Percentiles rank a stretch among this genome's conserved stretches.
These are phyloP conservation scores for Umbelopsis ramanniana DNA, from an alignment of 192 early-diverging fungal genomes.

Conservation along the genomic window DNA sequence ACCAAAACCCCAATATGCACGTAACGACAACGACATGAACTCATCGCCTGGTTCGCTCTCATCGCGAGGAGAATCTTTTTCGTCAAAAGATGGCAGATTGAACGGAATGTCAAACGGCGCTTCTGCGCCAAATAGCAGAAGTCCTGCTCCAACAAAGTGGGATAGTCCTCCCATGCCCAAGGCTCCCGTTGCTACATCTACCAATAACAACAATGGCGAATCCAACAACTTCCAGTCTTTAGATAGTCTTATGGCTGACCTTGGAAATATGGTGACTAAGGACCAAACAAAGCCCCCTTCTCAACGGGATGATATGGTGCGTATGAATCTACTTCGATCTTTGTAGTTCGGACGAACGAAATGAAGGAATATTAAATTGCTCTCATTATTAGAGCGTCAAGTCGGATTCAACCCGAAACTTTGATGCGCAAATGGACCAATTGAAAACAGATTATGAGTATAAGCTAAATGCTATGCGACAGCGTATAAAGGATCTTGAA, in stretches of 20 bases:
- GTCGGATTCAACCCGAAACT: conserved; percentile 10
- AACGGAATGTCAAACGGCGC: conserved; percentile 18
- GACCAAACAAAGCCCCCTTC: conserved; percentile 28
- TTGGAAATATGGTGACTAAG: conserved; percentile 65
- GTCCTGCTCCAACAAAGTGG: conserved; percentile 27
- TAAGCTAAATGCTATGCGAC: conserved; percentile 61
- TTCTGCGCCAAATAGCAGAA: conserved; percentile 29
- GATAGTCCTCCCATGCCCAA: conserved; percentile 16
- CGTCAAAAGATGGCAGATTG: conserved; percentile 11
- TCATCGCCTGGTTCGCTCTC: conserved; percentile 5
- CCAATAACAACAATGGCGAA: conserved; percentile 31
- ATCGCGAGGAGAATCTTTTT: neutral
- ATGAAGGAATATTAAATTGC: neutral
- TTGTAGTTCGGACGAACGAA: too few relatives aligned
- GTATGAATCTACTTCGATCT: neutral
- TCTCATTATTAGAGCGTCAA: neutral
- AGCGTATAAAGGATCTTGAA: conserved; percentile 71
- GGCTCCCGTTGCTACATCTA: conserved; percentile 21
- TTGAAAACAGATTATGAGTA: conserved; percentile 64
- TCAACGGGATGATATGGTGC: conserved; percentile 8
- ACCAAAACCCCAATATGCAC: conserved; percentile 2
- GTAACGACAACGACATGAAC: conserved; percentile 1
- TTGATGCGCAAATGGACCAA: conserved; percentile 21
- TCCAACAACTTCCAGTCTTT: conserved; percentile 61
- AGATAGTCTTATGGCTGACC: conserved; percentile 78